Conservation (phyloP, 108 stramenopile species). For the Stephanodiscus minutulus region DNA sequence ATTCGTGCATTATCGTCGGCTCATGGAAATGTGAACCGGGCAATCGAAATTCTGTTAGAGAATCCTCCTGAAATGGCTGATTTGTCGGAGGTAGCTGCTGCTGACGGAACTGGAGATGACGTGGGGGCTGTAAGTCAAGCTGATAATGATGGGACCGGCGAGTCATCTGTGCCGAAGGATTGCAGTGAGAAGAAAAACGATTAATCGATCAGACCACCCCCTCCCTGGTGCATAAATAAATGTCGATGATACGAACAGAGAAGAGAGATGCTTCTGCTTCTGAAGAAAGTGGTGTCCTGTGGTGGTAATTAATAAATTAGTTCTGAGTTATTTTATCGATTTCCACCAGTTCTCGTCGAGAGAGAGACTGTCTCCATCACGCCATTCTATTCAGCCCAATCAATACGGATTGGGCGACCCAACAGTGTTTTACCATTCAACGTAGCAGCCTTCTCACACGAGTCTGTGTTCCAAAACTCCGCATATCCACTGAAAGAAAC, state of each 20-base stretch:
- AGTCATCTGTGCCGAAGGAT: conserved; percentile 49
- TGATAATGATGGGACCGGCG: background rate
- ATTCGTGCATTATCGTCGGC: conserved; percentile 64
- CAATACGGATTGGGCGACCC: conserved; percentile 88
- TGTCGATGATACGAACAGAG: background rate
- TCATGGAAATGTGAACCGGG: conserved; percentile 88
- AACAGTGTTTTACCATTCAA: conserved; percentile 89
- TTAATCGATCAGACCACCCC: conserved; percentile 15
- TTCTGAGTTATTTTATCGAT: background rate
- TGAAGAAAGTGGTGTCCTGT: too few species aligned
- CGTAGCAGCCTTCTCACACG: conserved; percentile 88
- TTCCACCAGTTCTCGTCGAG: background rate
- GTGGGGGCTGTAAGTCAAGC: conserved; percentile 14
- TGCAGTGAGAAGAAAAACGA: conserved; percentile 74
- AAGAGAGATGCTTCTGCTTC: background rate
- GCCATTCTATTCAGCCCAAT: conserved; percentile 83
- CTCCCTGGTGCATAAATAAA: conserved; percentile 4
- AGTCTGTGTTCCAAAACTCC: conserved; percentile 89
- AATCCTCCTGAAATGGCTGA: conserved; percentile 41
- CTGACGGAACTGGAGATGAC: conserved; percentile 16
- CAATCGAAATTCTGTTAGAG: conserved; percentile 78
- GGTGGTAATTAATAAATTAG: background rate
- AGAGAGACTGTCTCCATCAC: background rate
- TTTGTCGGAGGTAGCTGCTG: conserved; percentile 9
- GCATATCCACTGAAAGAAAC: conserved; percentile 64